A percentile compares a stretch with the other conserved stretches of the same genome.
Evolutionary conservation across 2,329 filamentous ascomycete species (phyloP).

Genomic region (Nothophaeocryptopus gaeumannii): DNA sequence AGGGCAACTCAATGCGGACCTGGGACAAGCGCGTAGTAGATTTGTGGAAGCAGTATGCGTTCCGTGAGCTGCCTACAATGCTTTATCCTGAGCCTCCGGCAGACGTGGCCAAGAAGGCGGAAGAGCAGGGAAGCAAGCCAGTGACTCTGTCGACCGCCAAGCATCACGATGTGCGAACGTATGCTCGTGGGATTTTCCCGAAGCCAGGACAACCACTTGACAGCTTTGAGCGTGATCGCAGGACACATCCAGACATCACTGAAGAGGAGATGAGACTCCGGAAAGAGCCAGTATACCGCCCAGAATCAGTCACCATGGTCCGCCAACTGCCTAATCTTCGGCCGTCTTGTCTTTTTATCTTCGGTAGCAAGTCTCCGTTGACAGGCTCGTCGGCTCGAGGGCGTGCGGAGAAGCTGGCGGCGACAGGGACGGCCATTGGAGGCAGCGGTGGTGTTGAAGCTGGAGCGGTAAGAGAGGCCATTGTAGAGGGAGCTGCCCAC

Average conservation of each 20-base stretch:
- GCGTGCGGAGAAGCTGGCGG: slow-evolving; percentile 55
- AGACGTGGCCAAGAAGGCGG: background rate
- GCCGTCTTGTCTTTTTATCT: slow-evolving; percentile 64
- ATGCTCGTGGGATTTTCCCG: slow-evolving; percentile 58
- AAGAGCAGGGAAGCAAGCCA: background rate
- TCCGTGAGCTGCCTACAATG: slow-evolving; percentile 64
- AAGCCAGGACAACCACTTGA: background rate
- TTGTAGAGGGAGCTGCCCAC: slow-evolving; percentile 67
- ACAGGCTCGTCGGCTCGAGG: slow-evolving; percentile 43
- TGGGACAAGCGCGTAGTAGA: slow-evolving; percentile 79
- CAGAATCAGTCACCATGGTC: slow-evolving; percentile 59
- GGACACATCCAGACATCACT: background rate
- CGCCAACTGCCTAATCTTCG: slow-evolving; percentile 56
- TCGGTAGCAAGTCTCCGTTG: slow-evolving; percentile 59
- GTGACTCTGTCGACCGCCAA: slow-evolving; percentile 76
- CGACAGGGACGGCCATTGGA: slow-evolving; percentile 61
- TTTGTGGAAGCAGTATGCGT: slow-evolving; percentile 64
- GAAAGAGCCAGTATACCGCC: slow-evolving; percentile 59
- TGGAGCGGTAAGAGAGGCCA: slow-evolving; percentile 61
- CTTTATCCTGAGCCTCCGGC: slow-evolving; percentile 45
- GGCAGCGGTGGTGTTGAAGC: slow-evolving; percentile 61
- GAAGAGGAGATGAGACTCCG: background rate
- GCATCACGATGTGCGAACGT: slow-evolving; percentile 80
- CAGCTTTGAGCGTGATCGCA: background rate
- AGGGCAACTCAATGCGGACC: slow-evolving; percentile 67